phyloP scores from a whole-genome alignment of 2,329 filamentous ascomycete species.

The Nemania diffusa region DNA sequence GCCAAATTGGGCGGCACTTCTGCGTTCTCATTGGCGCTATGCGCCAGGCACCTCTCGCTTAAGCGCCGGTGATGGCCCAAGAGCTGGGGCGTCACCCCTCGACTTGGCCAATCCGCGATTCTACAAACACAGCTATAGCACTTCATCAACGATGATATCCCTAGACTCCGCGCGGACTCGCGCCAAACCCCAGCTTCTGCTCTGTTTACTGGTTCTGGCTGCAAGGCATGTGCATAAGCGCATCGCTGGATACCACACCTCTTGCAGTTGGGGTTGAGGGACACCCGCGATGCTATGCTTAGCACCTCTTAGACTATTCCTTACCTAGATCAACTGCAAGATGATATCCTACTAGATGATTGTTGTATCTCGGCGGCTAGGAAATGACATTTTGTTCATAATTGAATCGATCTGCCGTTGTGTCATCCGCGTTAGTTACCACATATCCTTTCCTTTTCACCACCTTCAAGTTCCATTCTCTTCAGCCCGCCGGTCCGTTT shows the following conservation, averaged over 20 bases:
- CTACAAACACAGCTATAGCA: constrained; percentile 19
- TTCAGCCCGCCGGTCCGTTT: constrained; percentile 1
- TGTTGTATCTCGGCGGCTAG: constrained; percentile 28
- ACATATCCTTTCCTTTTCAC: constrained; percentile 22
- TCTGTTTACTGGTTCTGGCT: constrained; percentile 29
- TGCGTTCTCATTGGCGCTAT: constrained; percentile 28
- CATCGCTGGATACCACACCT: constrained; percentile 37
- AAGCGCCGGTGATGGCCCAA: constrained; percentile 43
- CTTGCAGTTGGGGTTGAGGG: constrained; percentile 31
- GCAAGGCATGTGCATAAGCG: constrained; percentile 38
- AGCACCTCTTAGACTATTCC: constrained; percentile 28
- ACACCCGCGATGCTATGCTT: constrained; percentile 43
- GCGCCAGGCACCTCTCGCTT: constrained; percentile 28
- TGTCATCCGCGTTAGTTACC: constrained; percentile 5
- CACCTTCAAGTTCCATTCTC: constrained; percentile 15
- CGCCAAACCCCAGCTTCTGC: constrained; percentile 27
- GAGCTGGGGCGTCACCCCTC: constrained; percentile 34
- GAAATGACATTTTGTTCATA: constrained; percentile 26
- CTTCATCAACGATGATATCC: not conserved
- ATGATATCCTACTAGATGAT: not conserved
- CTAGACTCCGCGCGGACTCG: not conserved
- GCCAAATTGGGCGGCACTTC: constrained; percentile 18
- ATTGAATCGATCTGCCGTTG: constrained; percentile 7
- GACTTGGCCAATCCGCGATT: constrained; percentile 39
- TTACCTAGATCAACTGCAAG: constrained; percentile 20